These are phyloP conservation scores for Candida dendrica DNA, from an alignment of 805 yeast genomes.

Conservation along the genomic window DNA sequence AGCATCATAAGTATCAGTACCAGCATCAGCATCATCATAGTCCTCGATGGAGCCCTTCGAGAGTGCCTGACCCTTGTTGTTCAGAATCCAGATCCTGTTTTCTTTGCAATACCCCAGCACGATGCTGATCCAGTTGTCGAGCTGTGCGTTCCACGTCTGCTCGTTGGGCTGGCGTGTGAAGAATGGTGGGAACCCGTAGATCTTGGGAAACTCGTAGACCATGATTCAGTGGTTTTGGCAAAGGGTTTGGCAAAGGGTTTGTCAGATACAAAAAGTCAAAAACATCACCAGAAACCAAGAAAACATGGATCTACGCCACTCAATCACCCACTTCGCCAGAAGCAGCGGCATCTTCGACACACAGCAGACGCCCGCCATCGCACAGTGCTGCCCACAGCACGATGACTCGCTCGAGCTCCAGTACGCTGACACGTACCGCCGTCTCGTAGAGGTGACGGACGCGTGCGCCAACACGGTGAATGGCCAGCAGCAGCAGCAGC, in stretches of 20 bases:
- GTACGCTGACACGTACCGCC: neutral
- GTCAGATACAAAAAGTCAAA: neutral
- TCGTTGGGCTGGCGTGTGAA: conserved; percentile 85
- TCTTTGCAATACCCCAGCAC: conserved; percentile 54
- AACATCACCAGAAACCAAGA: no score
- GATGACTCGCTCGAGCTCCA: neutral
- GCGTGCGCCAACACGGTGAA: neutral
- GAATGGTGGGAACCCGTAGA: conserved; percentile 81
- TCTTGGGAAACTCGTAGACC: conserved; percentile 36
- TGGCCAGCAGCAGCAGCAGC: no score
- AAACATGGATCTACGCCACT: neutral
- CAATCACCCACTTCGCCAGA: neutral
- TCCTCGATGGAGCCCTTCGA: conserved; percentile 14
- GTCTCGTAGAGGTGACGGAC: neutral
- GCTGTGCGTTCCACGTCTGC: conserved; percentile 69
- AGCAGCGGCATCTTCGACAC: neutral
- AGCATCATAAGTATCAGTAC: conserved; percentile 3
- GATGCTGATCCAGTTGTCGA: conserved; percentile 68
- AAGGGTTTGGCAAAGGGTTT: no score
- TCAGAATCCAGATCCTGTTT: conserved; percentile 48
- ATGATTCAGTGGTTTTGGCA: no score
- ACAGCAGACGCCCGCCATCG: neutral
- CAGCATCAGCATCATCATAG: conserved; percentile 21
- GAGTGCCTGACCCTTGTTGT: conserved; percentile 26
- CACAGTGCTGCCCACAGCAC: neutral